These are phyloP conservation scores for Populus hybrid DNA, from an alignment of 441 rosid species.

Conservation along the genomic window DNA sequence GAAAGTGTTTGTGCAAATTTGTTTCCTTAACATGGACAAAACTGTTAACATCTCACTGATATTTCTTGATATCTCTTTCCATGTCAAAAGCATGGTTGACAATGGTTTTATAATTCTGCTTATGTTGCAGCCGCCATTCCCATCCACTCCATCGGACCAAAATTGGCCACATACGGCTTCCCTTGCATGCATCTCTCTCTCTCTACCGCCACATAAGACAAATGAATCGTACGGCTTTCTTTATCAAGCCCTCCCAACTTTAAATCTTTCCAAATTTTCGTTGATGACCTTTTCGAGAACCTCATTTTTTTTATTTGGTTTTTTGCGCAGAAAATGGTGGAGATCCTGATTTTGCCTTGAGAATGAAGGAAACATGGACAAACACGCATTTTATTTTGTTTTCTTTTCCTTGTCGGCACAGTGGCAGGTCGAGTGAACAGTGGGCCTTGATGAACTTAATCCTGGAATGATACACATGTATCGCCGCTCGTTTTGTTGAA, in stretches of 20 bases:
- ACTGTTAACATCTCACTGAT: not conserved
- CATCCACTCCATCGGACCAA: not conserved
- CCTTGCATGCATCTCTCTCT: not conserved
- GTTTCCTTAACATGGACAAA: conserved; percentile 24
- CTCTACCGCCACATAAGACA: conserved; percentile 5
- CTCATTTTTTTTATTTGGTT: not conserved
- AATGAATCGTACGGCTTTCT: not conserved
- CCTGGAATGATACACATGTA: not conserved
- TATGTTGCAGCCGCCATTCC: not conserved
- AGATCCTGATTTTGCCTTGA: not conserved
- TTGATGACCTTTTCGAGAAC: not conserved
- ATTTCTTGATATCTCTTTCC: conserved; percentile 3
- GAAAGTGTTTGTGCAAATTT: not conserved
- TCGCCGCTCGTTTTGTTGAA: not conserved
- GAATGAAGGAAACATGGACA: not conserved
- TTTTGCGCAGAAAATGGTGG: not conserved
- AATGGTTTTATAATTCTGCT: not conserved
- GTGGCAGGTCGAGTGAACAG: not conserved
- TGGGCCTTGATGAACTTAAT: not conserved
- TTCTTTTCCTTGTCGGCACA: not conserved
- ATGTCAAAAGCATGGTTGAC: conserved; percentile 16
- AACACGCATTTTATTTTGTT: not conserved
- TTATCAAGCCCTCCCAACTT: not conserved
- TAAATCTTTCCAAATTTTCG: not conserved
- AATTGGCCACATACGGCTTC: not conserved